Conservation (phyloP, 345 rosid species). For the Eucalyptus victrix region DNA sequence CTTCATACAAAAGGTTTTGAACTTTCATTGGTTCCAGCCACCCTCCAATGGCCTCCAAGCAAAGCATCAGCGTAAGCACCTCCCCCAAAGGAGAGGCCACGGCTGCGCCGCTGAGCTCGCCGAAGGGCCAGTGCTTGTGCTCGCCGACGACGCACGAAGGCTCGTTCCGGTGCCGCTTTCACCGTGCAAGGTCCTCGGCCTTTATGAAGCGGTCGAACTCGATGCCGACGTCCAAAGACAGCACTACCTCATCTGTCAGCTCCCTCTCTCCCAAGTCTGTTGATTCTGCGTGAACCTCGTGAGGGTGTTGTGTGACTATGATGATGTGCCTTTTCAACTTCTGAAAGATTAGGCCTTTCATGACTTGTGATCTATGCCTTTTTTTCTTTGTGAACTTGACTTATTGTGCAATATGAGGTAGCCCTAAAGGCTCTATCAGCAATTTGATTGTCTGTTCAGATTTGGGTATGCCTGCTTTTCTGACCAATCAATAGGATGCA, state of each 20-base stretch:
- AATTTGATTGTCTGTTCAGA: not conserved
- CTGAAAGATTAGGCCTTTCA: not conserved
- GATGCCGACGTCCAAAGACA: conserved; percentile 15
- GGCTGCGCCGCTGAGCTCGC: not conserved
- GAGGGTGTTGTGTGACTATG: not conserved
- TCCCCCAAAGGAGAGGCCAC: conserved; percentile 14
- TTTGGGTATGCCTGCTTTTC: not conserved
- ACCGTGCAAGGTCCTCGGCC: conserved; percentile 24
- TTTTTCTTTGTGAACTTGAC: not conserved
- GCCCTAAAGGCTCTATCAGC: not conserved
- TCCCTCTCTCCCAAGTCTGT: conserved; percentile 19
- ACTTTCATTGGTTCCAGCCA: not conserved
- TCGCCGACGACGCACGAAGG: conserved; percentile 67
- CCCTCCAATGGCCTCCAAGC: conserved; percentile 4
- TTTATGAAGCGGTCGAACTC: conserved; percentile 50
- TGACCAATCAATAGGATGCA: not conserved
- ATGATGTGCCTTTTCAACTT: not conserved
- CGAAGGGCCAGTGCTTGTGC: conserved; percentile 49
- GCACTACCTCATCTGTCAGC: conserved; percentile 1
- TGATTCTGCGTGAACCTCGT: not conserved
- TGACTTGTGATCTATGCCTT: not conserved
- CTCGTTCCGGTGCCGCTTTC: conserved; percentile 58
- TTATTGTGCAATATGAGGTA: not conserved
- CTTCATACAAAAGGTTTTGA: not conserved
- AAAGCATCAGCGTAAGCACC: conserved; percentile 2